Evolutionary conservation across 306 rosid genomes (phyloP).

Genomic region (Lathyrus aphaca): DNA sequence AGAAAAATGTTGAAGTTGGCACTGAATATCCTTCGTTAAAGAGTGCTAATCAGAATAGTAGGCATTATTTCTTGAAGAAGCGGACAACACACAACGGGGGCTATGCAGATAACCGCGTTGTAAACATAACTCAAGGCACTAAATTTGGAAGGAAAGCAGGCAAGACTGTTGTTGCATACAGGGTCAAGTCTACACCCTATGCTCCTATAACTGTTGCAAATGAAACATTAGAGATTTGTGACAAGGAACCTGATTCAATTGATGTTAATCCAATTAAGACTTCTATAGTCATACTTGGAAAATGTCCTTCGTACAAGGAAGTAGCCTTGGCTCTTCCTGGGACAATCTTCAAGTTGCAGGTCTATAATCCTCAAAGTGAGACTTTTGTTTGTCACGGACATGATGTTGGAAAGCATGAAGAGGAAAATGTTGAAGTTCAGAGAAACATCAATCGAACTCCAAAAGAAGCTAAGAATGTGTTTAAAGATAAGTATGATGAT

Average conservation of each 20-base stretch:
- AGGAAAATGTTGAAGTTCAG: slow-evolving; percentile 52
- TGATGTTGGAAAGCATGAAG: slow-evolving; percentile 44
- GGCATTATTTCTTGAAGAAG: too few species aligned
- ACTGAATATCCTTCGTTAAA: too few species aligned
- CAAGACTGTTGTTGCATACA: slow-evolving; percentile 73
- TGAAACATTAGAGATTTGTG: slow-evolving; percentile 49
- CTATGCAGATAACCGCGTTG: too few species aligned
- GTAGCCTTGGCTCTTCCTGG: slow-evolving; percentile 99
- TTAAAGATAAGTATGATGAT: slow-evolving; percentile 46
- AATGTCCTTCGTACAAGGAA: slow-evolving; percentile 97
- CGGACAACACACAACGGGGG: too few species aligned
- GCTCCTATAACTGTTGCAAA: slow-evolving; percentile 51
- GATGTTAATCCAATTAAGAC: slow-evolving; percentile 61
- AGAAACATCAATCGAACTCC: slow-evolving; percentile 42
- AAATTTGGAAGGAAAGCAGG: slow-evolving; percentile 80
- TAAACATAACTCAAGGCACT: too few species aligned
- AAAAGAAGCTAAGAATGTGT: slow-evolving; percentile 41
- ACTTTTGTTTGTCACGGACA: slow-evolving; percentile 46
- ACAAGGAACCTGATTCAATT: slow-evolving; percentile 52
- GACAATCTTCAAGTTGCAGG: slow-evolving; percentile 65
- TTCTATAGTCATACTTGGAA: slow-evolving; percentile 74
- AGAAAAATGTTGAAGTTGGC: too few species aligned
- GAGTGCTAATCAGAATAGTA: too few species aligned
- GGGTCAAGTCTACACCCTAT: slow-evolving; percentile 79
- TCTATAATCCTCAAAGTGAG: slow-evolving; percentile 57